Base-by-base conservation (phyloP, 495 filamentous ascomycete species). In the Aspergillus homomorphus region DNA sequence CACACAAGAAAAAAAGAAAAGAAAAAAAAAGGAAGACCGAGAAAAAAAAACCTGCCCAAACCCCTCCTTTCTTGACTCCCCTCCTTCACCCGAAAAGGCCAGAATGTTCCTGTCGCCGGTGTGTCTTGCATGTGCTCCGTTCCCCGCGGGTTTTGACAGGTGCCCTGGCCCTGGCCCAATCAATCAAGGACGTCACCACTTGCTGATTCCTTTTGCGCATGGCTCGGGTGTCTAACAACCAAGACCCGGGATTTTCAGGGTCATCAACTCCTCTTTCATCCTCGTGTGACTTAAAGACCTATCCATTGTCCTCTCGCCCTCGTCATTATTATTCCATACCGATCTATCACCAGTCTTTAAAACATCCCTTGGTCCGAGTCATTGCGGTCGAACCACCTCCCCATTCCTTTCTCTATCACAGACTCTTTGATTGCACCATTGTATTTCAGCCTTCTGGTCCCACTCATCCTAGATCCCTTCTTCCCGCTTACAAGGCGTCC, bases 271-370 rank as follows among this genome's bases (percentile, higher is more conserved):
- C 23, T 22, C 46, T 20, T 59, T 53, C 30, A 19, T 51, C 53
- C 33, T 38, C 49, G 51, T 23, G 45, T 24, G 42, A 54, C 55
- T 24, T 62, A 55, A 58, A 56, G 53, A 46, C 73, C 2, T 74
- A 75, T 56, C 70, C 19, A 71, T 77, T 53, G 69, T 38, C 33
- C 33, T 38, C 33, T 38, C 15, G n/a, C 33, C 33, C 6, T 38
- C 33, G 48, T n/a, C 2, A 33, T 51, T n/a, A 28, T 28, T 30
- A 22, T n/a, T 50, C 48, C 7, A 51, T 51, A 30, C 30, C 48
- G n/a, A 51, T 10, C 48, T 6, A 14, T 38, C 33, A 38, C 21
- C 48, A 21, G 9, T 15, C 15, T 28, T 18, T 28, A n/a, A 18
- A 30, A 28, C 48, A 51, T 51, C 48, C 23, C 33, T 21, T 44